Evolutionary conservation across 179 eudicot genomes (phyloP), one percentile per base, ranked within the genome.

Genomic region (Spergularia azorica): DNA sequence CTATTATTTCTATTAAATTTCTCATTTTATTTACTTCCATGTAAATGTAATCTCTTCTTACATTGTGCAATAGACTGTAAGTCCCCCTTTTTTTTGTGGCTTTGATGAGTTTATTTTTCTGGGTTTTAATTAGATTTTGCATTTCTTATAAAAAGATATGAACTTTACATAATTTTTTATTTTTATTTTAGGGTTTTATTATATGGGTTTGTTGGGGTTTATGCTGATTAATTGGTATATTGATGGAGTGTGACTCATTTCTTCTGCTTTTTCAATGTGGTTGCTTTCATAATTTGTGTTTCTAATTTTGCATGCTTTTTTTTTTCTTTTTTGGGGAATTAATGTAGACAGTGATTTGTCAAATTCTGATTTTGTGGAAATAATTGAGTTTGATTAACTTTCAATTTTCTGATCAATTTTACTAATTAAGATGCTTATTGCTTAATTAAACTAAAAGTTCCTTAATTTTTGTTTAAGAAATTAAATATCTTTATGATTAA

Each of bases 51-150:
- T 50, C 14, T 73, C 32, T 67, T 60, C 56, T 76, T 60, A 56
- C 78, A 77, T 81, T 81, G 81, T 73, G 63, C 59, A 63, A 63
- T 63, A 64, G 57, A 76, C 62, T 64, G 73, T 67, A 76, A 77
- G 84, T 82, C n/a, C 20, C 20, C 16, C 26, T 13, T 14, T 68
- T 58, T 66, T 55, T n/a, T 54, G n/a, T 51, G 59, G 26, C 17
- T 66, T 57, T 70, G 15, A 36, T 63, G 14, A 17, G 4, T 36
- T 74, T 12, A 20, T 43, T 58, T 56, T 76, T 76, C n/a, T 52
- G 69, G 73, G 74, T 18, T 60, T 18, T 61, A 15, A 14, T 57
- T 13, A n/a, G 18, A 55, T 72, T 73, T 59, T 46, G 12, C 3
- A 21, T 38, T 63, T 39, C 10, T 15, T 18, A 0, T 57, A 2